Evolutionary conservation across 176 grass and related monocot genomes (phyloP), one percentile per base, ranked within the genome.

Genomic region (Oropetium thomaeum): DNA sequence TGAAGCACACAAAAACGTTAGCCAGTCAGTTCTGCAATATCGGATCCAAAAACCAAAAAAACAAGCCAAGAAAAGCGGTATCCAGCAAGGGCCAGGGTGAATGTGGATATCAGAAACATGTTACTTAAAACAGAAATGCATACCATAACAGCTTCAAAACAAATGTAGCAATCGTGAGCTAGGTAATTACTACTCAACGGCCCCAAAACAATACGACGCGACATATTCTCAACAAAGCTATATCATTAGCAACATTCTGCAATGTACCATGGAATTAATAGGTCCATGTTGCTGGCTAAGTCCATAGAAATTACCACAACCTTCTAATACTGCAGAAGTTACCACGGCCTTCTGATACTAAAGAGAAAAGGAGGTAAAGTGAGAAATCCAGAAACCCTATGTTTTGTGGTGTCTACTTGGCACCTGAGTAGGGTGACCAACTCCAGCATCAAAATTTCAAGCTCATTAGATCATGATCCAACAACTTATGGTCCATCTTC

Each of bases 31-130:
- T 63, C n/a, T 45, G 28, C 41, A 55, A 69, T 77, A 13, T 29
- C 25, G 44, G 23, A 69, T 82, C 73, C 27, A 69, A 67, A 47
- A 49, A 49, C n/a, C 17, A 27, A 72, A 30, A 13, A 81, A 33
- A 44, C 43, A 69, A 58, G 15, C 39, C 32, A 3, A 23, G 30
- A 23, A 11, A 64, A 17, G 25, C 8, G 10, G 15, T 63, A 42
- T 70, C 64, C 53, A 49, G 22, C 15, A 69, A 76, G 41, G 53
- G 17, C 19, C 4, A 72, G 31, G 17, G 19, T 30, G 53, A 69
- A 75, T 49, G 10, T 71, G 34, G 47, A 51, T 22, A 42, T 62
- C 41, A 51, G 16, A 58, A 69, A 16, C 29, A 27, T 39, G 30
- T 15, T 14, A 58, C 26, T 42, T 20, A 58, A 28, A 37, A 32